A percentile compares a stretch with the other conserved stretches of the same genome.
Conservation (phyloP, 257 asterid species). For the Voacanga thouarsii region DNA sequence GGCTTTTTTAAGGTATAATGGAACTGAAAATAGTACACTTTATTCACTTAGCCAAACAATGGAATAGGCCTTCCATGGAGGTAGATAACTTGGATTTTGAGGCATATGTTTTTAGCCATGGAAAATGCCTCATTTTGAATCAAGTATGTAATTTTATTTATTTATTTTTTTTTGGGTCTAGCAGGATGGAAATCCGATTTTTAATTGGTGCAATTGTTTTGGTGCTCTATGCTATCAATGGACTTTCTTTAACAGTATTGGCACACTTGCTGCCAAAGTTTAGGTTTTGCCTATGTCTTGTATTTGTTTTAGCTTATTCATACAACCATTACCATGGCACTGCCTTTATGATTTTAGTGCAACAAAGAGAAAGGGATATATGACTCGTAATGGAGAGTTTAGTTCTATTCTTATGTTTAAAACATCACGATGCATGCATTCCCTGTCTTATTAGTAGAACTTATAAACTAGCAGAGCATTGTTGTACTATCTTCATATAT, state of each 20-base stretch:
- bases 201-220: background rate
- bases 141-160: background rate
- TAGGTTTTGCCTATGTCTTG: background rate
- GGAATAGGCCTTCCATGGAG: background rate
- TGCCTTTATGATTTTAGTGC: background rate
- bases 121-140: background rate
- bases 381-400: background rate
- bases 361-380: background rate
- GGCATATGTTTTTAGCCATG: background rate
- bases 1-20: background rate
- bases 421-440: background rate
- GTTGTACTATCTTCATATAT: background rate
- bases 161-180: background rate
- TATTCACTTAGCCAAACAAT: background rate
- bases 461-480: too few species aligned
- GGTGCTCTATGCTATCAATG: background rate
- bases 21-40: background rate
- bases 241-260: background rate
- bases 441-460: background rate
- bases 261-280: background rate
- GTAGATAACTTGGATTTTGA: background rate
- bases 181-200: too few species aligned
- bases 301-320: background rate
- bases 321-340: background rate
- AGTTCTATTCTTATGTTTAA: background rate